These are phyloP conservation scores for Calonectria multiphialidica DNA, from an alignment of 2,329 filamentous ascomycete genomes.

Conservation along the genomic window DNA sequence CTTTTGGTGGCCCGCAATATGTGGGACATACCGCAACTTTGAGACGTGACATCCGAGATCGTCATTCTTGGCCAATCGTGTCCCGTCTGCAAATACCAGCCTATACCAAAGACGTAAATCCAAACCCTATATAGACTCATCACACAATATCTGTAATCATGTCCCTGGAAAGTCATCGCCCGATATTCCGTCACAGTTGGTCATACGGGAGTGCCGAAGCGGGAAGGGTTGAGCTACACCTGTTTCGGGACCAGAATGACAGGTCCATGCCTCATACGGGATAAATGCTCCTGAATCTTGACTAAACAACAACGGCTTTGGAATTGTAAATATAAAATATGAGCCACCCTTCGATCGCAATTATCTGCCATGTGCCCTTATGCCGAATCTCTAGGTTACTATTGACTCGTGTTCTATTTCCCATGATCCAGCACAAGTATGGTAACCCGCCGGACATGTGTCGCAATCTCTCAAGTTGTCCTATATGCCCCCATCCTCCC, in stretches of 20 bases:
- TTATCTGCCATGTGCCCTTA: background rate
- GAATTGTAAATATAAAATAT: background rate
- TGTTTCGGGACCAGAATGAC: background rate
- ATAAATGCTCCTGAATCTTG: background rate
- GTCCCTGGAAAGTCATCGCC: background rate
- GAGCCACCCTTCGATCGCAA: background rate
- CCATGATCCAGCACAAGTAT: background rate
- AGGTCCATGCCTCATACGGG: background rate
- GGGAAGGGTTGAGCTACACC: background rate
- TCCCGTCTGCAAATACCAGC: background rate
- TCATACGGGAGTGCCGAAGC: background rate
- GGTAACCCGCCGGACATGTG: background rate
- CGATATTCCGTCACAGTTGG: background rate
- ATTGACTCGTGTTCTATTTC: background rate
- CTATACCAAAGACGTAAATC: background rate
- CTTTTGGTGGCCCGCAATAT: background rate
- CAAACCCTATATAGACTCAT: background rate
- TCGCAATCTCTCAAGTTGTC: background rate
- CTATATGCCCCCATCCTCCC: background rate
- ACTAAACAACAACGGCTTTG: background rate
- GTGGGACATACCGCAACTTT: slow-evolving; percentile 4
- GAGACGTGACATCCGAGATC: background rate
- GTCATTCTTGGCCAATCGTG: background rate
- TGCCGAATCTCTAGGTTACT: background rate
- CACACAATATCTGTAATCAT: background rate